These are phyloP conservation scores for Fusarium scirpi DNA, from an alignment of 2,329 filamentous ascomycete genomes.

Conservation along the genomic window DNA sequence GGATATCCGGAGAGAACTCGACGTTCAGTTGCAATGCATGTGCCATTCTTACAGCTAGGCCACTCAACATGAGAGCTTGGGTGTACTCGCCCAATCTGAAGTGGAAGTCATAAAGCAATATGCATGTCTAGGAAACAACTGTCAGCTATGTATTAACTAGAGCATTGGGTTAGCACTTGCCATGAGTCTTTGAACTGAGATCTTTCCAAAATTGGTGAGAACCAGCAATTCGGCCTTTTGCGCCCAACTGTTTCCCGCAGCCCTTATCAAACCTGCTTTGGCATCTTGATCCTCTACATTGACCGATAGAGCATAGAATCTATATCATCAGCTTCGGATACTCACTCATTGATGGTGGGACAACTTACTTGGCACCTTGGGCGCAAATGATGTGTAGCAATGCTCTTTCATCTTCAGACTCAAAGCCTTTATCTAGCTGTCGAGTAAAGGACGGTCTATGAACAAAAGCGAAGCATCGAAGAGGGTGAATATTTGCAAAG, in stretches of 20 bases:
- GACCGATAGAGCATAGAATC: constrained; percentile 52
- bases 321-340: constrained; percentile 33
- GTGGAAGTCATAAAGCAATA: constrained; percentile 56
- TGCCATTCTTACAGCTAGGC: constrained; percentile 57
- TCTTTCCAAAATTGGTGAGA: constrained; percentile 55
- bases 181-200: constrained; percentile 56
- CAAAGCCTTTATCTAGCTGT: constrained; percentile 54
- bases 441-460: constrained; percentile 56
- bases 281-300: constrained; percentile 49
- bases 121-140: constrained; percentile 48
- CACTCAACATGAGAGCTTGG: constrained; percentile 56
- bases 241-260: constrained; percentile 55
- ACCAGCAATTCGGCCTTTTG: constrained; percentile 53
- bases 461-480: constrained; percentile 56
- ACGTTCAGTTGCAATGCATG: constrained; percentile 57
- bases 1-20: constrained; percentile 53
- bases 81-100: constrained; percentile 56
- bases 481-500: constrained; percentile 56
- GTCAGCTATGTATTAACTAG: neutral
- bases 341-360: neutral
- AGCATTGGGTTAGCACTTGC: constrained; percentile 37
- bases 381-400: constrained; percentile 55
- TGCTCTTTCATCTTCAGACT: constrained; percentile 53
- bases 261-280: constrained; percentile 48
- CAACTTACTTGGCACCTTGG: constrained; percentile 54